A percentile compares a stretch with the other conserved stretches of the same genome.
Evolutionary conservation across 2,329 filamentous ascomycete species (phyloP).

Genomic region (Fusarium austroafricanum): DNA sequence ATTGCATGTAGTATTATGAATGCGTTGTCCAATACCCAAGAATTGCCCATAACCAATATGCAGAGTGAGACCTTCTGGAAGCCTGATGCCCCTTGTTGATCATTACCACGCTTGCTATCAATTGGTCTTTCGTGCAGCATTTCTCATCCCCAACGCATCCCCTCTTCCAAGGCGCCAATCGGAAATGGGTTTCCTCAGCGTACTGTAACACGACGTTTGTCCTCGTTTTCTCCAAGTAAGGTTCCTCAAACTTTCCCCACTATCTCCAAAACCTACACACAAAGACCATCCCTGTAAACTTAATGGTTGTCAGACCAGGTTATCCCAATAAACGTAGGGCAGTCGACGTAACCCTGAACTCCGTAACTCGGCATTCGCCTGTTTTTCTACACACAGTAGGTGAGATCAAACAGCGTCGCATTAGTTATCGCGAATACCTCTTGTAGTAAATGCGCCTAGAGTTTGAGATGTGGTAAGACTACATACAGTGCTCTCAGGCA

Average conservation of each 20-base stretch:
- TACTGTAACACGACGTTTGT: not conserved
- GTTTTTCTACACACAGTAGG: slow-evolving; percentile 3
- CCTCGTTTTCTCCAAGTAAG: slow-evolving; percentile 7
- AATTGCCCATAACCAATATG: not conserved
- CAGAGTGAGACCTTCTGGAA: slow-evolving; percentile 7
- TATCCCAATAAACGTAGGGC: not conserved
- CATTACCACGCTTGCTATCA: not conserved
- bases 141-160: not conserved
- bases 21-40: not conserved
- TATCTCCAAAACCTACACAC: not conserved
- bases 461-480: not conserved
- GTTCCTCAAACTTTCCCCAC: not conserved
- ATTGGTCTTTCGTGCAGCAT: not conserved
- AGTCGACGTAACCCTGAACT: slow-evolving; percentile 6
- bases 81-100: not conserved
- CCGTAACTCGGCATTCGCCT: slow-evolving; percentile 7
- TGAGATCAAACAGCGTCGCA: not conserved
- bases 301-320: not conserved
- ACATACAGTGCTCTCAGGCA: not conserved
- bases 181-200: not conserved
- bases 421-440: too few species aligned
- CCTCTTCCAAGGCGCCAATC: not conserved
- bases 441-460: not conserved
- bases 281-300: not conserved
- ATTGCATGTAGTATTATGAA: not conserved